Percentiles rank a stretch among this genome's conserved stretches.
phyloP scores from a whole-genome alignment of 2,329 filamentous ascomycete genomes.

The Aschersonia sp. region DNA sequence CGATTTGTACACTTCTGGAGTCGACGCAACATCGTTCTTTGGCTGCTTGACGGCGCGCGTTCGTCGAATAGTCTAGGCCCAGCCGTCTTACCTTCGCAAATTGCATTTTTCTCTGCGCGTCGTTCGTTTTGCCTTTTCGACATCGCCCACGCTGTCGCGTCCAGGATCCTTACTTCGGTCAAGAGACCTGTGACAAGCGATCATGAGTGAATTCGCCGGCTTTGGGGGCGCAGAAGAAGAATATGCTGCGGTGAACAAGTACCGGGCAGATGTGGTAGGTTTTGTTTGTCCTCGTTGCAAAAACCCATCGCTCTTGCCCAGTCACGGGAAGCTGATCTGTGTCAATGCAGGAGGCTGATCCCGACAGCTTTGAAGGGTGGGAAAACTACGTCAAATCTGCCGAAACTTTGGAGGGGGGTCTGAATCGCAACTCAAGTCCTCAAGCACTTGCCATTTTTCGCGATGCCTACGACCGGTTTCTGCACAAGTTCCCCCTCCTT shows the following conservation, averaged over 20 bases:
- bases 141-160: too few species aligned
- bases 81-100: too few species aligned
- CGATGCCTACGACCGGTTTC: constrained; percentile 80
- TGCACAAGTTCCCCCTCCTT: constrained; percentile 85
- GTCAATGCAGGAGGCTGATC: constrained; percentile 41
- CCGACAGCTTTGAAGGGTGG: constrained; percentile 91
- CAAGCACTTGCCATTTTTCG: constrained; percentile 80
- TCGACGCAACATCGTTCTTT: too few species aligned
- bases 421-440: constrained; percentile 93
- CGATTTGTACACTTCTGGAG: too few species aligned
- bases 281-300: not conserved
- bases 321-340: not conserved
- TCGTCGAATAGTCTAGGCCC: too few species aligned
- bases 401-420: constrained; percentile 76
- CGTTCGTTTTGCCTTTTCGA: too few species aligned
- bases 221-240: constrained; percentile 68
- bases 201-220: constrained; percentile 57
- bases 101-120: too few species aligned
- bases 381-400: constrained; percentile 78
- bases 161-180: too few species aligned
- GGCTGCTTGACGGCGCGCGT: too few species aligned
- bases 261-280: constrained; percentile 61
- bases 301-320: not conserved
- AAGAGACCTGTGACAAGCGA: constrained; percentile 2
- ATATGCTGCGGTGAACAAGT: constrained; percentile 66